phyloP scores from a whole-genome alignment of 192 early-diverging fungal species.

The Piromyces sp. region DNA sequence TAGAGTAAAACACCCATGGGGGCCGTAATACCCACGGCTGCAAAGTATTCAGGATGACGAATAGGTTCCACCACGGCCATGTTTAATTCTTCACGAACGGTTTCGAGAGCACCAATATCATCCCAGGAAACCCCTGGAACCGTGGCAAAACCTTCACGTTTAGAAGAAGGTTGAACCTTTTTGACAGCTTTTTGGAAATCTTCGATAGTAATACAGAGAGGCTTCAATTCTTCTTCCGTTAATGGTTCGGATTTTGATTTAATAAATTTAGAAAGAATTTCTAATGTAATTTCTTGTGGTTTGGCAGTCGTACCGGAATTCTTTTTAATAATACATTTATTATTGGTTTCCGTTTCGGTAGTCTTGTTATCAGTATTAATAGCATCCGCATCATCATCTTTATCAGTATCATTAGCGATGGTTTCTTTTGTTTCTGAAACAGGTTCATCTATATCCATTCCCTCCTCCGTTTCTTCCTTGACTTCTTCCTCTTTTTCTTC shows the following conservation, averaged over 20 bases:
- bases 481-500: not conserved
- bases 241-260: conserved; percentile 50
- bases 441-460: not conserved
- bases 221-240: conserved; percentile 60
- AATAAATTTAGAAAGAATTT: conserved; percentile 48
- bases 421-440: conserved; percentile 2
- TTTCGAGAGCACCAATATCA: conserved; percentile 77
- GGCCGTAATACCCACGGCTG: conserved; percentile 69
- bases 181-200: conserved; percentile 75
- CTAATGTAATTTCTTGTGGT: not conserved
- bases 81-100: conserved; percentile 76
- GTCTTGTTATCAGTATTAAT: too few relatives aligned
- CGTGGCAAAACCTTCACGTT: conserved; percentile 97
- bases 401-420: not conserved
- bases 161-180: conserved; percentile 88
- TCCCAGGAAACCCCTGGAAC: conserved; percentile 92
- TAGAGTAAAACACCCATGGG: conserved; percentile 88
- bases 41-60: conserved; percentile 71
- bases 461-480: too few relatives aligned
- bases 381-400: too few relatives aligned
- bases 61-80: conserved; percentile 96
- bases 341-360: too few relatives aligned
- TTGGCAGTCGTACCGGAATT: not conserved
- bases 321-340: not conserved
- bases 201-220: conserved; percentile 57